Conservation (phyloP, 75 land plant genomes). For the Larix kaempferi region DNA sequence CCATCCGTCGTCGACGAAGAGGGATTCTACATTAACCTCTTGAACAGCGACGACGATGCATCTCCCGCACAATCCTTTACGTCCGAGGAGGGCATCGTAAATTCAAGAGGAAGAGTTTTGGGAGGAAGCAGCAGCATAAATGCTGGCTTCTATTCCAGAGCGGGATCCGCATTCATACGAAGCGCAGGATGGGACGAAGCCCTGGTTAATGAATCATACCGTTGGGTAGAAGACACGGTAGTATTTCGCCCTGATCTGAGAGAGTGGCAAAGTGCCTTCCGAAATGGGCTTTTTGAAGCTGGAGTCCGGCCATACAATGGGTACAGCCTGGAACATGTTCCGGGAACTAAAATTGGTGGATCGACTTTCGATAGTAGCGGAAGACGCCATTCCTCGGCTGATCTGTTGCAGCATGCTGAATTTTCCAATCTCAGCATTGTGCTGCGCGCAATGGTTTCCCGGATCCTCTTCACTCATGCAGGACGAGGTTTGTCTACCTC, state of each 20-base stretch:
- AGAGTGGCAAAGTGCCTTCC: slow-evolving; percentile 55
- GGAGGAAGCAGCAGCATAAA: slow-evolving; percentile 85
- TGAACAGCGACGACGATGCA: slow-evolving; percentile 15
- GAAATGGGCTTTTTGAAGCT: slow-evolving; percentile 70
- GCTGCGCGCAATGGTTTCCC: slow-evolving; percentile 27
- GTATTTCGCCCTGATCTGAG: slow-evolving; percentile 50
- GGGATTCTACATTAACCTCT: slow-evolving; percentile 47
- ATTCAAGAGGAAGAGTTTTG: slow-evolving; percentile 75
- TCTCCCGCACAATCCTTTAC: slow-evolving; percentile 71
- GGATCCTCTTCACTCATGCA: slow-evolving; percentile 24
- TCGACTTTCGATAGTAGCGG: slow-evolving; percentile 73
- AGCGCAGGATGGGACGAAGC: slow-evolving; percentile 49
- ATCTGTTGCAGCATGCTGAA: slow-evolving; percentile 52
- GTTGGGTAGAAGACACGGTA: slow-evolving; percentile 73
- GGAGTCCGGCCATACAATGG: slow-evolving; percentile 73
- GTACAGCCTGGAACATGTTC: slow-evolving; percentile 53
- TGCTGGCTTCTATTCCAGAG: slow-evolving; percentile 86
- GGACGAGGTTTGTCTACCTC: background rate
- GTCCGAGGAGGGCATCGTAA: slow-evolving; percentile 82
- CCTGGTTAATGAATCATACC: slow-evolving; percentile 70
- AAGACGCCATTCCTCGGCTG: slow-evolving; percentile 70
- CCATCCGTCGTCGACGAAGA: slow-evolving; percentile 41
- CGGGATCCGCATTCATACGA: slow-evolving; percentile 39
- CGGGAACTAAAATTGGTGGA: slow-evolving; percentile 86
- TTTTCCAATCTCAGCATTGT: slow-evolving; percentile 17